Evolutionary conservation across 1,284 basidiomycete genomes (phyloP).

Genomic region (Melampsora larici-populina): DNA sequence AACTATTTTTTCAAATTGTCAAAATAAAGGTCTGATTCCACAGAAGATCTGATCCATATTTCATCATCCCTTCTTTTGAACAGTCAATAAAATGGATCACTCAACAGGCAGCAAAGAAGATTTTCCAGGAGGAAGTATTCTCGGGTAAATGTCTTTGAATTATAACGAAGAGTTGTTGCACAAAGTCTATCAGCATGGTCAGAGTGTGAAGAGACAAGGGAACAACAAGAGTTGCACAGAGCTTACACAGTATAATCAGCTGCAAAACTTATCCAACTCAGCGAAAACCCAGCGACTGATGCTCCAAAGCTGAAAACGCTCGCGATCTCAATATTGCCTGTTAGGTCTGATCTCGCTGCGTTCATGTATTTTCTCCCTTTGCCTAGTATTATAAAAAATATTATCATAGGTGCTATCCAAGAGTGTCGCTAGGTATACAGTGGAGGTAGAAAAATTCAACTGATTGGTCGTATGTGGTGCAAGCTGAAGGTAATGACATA

Average conservation of each 20-base stretch:
- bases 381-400: not conserved
- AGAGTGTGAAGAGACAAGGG: not conserved
- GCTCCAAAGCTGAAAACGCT: not conserved
- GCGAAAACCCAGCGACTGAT: not conserved
- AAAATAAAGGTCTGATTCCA: not conserved
- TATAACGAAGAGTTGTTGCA: not conserved
- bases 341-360: not conserved
- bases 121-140: not conserved
- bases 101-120: not conserved
- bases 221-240: not conserved
- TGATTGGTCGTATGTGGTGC: not conserved
- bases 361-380: not conserved
- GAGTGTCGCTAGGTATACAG: not conserved
- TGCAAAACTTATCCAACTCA: not conserved
- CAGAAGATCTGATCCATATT: not conserved
- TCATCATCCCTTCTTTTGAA: not conserved
- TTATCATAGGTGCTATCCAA: not conserved
- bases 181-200: too few relatives aligned
- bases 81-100: not conserved
- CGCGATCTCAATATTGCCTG: not conserved
- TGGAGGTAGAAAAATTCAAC: not conserved
- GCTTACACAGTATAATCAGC: not conserved
- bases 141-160: not conserved
- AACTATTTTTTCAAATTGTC: not conserved
- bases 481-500: not conserved